Percentiles rank a stretch among this genome's conserved stretches.
Evolutionary conservation across 208 protist genomes (phyloP).

Genomic region (Acanthamoeba lenticulata): DNA sequence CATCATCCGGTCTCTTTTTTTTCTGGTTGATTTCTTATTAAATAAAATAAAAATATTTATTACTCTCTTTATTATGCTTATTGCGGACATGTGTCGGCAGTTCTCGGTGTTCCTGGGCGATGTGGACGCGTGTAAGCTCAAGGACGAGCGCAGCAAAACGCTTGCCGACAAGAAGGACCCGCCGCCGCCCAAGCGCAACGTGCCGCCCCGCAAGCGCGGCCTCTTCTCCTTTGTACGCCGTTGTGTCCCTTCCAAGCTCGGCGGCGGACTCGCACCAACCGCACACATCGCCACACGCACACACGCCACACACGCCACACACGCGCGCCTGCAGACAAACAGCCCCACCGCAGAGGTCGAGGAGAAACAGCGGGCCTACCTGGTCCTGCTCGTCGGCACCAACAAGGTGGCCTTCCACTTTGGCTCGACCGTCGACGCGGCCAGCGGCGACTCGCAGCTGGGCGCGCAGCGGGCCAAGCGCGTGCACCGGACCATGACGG

Average conservation of each 20-base stretch:
- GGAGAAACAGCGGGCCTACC: background rate
- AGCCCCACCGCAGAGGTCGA: background rate
- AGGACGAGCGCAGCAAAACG: background rate
- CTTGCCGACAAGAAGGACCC: background rate
- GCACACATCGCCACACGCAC: too few species aligned
- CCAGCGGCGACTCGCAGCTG: background rate
- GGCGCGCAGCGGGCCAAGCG: background rate
- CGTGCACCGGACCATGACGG: background rate
- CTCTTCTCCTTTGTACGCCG: constrained; percentile 22
- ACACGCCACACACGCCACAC: background rate
- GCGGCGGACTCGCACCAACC: too few species aligned
- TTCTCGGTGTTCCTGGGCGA: background rate
- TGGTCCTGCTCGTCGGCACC: background rate
- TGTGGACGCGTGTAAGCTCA: background rate
- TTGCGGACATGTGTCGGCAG: background rate
- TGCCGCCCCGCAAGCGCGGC: background rate
- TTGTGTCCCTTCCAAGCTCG: background rate
- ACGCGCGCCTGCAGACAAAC: background rate
- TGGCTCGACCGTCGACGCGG: background rate
- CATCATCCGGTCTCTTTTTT: background rate
- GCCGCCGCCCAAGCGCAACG: background rate
- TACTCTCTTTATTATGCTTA: too few species aligned
- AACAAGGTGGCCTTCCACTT: background rate
- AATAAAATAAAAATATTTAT: too few species aligned
- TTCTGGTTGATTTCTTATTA: background rate